Percentiles rank a stretch among this genome's conserved stretches.
Conservation (phyloP, 1,139 yeast genomes). For the Geotrichum aggregatum region DNA sequence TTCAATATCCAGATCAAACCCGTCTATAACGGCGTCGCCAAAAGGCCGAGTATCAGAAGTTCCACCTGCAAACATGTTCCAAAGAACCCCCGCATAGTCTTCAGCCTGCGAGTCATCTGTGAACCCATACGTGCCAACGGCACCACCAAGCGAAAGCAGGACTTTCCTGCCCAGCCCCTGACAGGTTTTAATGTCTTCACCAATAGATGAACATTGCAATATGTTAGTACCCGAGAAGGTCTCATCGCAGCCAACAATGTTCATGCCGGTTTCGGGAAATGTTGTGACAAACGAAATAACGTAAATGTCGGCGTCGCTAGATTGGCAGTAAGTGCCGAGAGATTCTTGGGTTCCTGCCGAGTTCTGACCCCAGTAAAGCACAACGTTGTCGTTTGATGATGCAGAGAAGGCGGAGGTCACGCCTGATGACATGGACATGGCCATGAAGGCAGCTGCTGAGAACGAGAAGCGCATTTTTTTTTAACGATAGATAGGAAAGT, state of each 20-base stretch:
- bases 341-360: constrained; percentile 61
- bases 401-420: constrained; percentile 17
- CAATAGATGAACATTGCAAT: constrained; percentile 55
- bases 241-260: constrained; percentile 65
- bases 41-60: constrained; percentile 63
- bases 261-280: constrained; percentile 52
- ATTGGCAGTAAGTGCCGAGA: constrained; percentile 63
- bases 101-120: constrained; percentile 55
- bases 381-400: constrained; percentile 39
- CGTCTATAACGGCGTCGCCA: constrained; percentile 59
- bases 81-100: constrained; percentile 65
- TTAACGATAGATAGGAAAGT: not conserved
- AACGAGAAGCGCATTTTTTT: constrained; percentile 2
- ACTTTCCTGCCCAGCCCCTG: constrained; percentile 69
- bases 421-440: constrained; percentile 8
- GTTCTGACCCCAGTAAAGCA: constrained; percentile 88
- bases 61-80: constrained; percentile 86
- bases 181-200: constrained; percentile 66
- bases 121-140: constrained; percentile 73
- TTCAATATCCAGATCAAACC: constrained; percentile 70
- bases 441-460: not conserved
- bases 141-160: constrained; percentile 76
- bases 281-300: constrained; percentile 63
- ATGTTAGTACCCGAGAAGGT: constrained; percentile 50
- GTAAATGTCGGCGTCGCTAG: constrained; percentile 66